Evolutionary conservation across 164 flowering plant species (phyloP), one percentile per base, ranked within the genome.

Genomic region (Stephania japonica): DNA sequence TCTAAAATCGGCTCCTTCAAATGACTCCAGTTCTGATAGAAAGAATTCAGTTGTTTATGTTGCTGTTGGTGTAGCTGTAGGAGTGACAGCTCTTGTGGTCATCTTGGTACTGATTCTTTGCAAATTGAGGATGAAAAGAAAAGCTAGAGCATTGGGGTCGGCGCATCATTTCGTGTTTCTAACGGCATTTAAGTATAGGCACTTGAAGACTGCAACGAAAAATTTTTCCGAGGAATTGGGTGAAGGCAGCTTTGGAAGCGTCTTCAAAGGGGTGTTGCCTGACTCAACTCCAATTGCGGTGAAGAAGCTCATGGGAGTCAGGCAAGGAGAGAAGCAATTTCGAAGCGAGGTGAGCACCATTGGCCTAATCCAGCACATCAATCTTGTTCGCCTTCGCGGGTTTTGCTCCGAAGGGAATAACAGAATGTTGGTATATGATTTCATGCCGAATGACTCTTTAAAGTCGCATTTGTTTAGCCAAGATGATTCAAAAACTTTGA

Each of bases 241-340:
- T 2, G 85, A 84, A 61, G 90, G 90, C 63, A 84, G 86, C 18
- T 85, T 87, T 67, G 88, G 90, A 69, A 84, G 86, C 44, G 88
- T 87, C 42, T 85, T 84, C 78, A 87, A 85, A 65, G 88, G 87
- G 42, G 73, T 69, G 6, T 65, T 87, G 73, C 76, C 82, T 3
- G 85, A 87, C 68, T 80, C 84, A 18, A 63, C 80, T 70, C 76
- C 73, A 41, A 68, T 87, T 61, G 90, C 88, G 9, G 88, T 87
- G 75, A 87, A 87, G 83, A 84, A 81, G 78, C 88, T 85, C 1
- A 84, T 83, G 71, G 74, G 86, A 69, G 27, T 83, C 13, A 66
- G 80, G 68, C 90, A 85, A 75, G 87, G 90, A 73, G 90, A 87
- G 80, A 87, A 87, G 79, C 87, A 87, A 72, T 87, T 87, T 72